Conservation (phyloP, 768 basidiomycete genomes). For the Scleroderma citrinum region DNA sequence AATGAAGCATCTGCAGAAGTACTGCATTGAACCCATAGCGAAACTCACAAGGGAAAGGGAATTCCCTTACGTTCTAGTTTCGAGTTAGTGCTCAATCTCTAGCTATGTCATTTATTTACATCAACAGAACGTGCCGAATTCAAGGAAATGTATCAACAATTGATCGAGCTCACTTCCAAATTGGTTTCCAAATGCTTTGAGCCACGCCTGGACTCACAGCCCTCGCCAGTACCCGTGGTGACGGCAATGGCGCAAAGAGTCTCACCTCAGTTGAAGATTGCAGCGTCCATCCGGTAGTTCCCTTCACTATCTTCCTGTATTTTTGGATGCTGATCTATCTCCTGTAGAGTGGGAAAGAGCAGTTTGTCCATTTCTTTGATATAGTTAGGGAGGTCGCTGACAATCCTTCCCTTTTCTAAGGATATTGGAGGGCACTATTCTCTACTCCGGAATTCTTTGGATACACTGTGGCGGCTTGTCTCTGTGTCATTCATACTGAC, state of each 20-base stretch:
- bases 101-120: too few relatives aligned
- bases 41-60: background rate
- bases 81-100: background rate
- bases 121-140: background rate
- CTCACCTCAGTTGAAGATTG: background rate
- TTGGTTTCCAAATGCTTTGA: background rate
- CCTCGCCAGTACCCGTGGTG: background rate
- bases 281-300: background rate
- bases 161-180: constrained; percentile 1
- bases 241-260: constrained; percentile 2
- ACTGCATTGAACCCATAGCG: background rate
- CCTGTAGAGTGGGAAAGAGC: constrained; percentile 1
- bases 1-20: background rate
- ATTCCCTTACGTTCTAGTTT: background rate
- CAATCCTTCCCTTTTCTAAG: background rate
- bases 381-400: background rate
- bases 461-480: constrained; percentile 1
- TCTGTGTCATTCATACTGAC: constrained; percentile 13
- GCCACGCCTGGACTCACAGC: background rate
- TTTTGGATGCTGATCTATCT: background rate
- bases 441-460: constrained; percentile 9
- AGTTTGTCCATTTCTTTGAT: background rate
- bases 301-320: background rate
- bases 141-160: background rate
- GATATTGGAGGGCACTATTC: constrained; percentile 13